These are phyloP conservation scores for Chrysosphaeria jannelii DNA, from an alignment of 2,329 filamentous ascomycete species.

Conservation along the genomic window DNA sequence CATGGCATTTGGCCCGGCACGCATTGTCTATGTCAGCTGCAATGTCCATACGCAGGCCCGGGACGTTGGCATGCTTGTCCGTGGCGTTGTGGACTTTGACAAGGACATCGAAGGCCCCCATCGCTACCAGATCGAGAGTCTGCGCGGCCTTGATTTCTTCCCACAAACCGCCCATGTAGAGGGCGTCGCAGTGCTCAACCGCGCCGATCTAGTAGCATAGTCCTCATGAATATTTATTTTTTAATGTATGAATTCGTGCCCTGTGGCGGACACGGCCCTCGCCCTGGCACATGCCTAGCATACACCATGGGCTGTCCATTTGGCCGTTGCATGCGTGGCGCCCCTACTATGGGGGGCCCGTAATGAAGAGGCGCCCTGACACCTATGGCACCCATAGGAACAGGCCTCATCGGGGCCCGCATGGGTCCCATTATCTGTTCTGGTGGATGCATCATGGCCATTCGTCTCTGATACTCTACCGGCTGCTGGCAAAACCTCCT, in stretches of 20 bases:
- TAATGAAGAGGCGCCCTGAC: no score
- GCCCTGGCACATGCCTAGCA: no score
- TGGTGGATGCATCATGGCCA: no score
- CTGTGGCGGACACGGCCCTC: no score
- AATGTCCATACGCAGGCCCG: conserved; percentile 95
- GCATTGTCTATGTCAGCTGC: conserved; percentile 84
- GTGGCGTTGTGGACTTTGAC: conserved; percentile 20
- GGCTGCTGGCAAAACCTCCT: no score
- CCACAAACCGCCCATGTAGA: conserved; percentile 54
- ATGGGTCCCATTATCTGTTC: no score
- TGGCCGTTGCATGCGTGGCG: no score
- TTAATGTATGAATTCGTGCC: background rate
- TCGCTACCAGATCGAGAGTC: conserved; percentile 62
- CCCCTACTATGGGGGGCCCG: no score
- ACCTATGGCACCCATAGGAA: no score
- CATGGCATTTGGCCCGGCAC: conserved; percentile 40
- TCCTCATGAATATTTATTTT: background rate
- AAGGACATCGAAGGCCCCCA: conserved; percentile 8
- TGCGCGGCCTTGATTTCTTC: conserved; percentile 91
- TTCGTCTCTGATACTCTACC: no score
- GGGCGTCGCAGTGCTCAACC: conserved; percentile 32
- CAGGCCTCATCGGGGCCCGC: no score
- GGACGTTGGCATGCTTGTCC: conserved; percentile 67
- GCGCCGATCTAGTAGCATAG: conserved; percentile 13
- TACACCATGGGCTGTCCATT: no score